Conservation (phyloP, 306 rosid species). For the Bauhinia variegata region DNA sequence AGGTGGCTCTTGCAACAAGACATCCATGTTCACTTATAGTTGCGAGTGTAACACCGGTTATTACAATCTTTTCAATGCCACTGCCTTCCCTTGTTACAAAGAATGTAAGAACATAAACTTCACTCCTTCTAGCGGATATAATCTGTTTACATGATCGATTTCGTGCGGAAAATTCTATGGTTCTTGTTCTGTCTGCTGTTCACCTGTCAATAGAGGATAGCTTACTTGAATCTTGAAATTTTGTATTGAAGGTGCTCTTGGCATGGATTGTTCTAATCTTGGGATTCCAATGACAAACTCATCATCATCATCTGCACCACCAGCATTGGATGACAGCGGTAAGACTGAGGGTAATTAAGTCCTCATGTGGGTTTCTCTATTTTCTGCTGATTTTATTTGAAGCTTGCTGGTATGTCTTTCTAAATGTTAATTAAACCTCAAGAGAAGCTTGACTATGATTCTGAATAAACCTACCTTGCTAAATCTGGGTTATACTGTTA, state of each 20-base stretch:
- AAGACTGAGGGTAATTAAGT: conserved; percentile 40
- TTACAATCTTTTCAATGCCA: conserved; percentile 67
- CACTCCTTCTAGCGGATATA: too few species aligned
- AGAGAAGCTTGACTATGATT: too few species aligned
- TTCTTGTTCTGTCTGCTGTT: not conserved
- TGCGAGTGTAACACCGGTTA: conserved; percentile 66
- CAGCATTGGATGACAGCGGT: conserved; percentile 38
- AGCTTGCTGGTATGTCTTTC: too few species aligned
- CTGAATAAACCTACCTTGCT: too few species aligned
- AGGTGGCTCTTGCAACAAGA: conserved; percentile 76
- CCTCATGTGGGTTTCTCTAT: not conserved
- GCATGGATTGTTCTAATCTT: conserved; percentile 66
- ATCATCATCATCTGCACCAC: conserved; percentile 45
- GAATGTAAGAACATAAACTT: conserved; percentile 62
- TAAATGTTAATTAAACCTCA: not conserved
- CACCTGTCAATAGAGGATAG: not conserved
- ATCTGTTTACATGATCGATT: conserved; percentile 4
- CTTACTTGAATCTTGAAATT: conserved; percentile 30
- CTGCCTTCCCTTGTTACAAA: conserved; percentile 68
- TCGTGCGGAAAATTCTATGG: not conserved
- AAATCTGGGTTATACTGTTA: too few species aligned
- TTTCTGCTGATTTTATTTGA: not conserved
- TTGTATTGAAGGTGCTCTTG: conserved; percentile 63
- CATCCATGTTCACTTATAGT: conserved; percentile 53
- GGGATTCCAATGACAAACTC: conserved; percentile 58